phyloP scores from a whole-genome alignment of 306 rosid genomes.

The Cucurbita pepo region DNA sequence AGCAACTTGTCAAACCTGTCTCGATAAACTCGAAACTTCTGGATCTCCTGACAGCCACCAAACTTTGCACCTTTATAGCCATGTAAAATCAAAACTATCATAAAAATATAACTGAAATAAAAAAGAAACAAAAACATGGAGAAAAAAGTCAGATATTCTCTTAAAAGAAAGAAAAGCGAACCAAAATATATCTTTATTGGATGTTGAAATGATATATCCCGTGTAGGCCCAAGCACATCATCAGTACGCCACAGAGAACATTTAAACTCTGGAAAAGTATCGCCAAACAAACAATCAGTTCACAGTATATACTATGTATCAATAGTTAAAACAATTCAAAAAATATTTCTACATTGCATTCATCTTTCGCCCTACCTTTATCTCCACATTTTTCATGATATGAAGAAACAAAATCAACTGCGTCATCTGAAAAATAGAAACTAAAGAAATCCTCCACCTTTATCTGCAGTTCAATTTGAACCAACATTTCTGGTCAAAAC shows the following conservation, averaged over 20 bases:
- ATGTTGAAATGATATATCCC: conserved; percentile 76
- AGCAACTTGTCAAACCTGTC: conserved; percentile 39
- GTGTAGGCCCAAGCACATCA: conserved; percentile 58
- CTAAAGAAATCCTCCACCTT: conserved; percentile 71
- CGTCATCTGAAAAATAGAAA: conserved; percentile 59
- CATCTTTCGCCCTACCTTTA: conserved; percentile 46
- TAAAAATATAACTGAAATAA: neutral
- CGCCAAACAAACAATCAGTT: neutral
- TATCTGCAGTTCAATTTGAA: conserved; percentile 44
- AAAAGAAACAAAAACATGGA: conserved; percentile 3
- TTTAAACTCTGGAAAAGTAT: conserved; percentile 40
- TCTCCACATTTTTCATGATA: conserved; percentile 74
- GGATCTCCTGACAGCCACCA: conserved; percentile 74
- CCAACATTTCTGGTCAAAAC: neutral
- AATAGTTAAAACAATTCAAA: neutral
- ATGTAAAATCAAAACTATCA: neutral
- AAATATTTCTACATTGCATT: neutral
- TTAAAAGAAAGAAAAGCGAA: conserved; percentile 12
- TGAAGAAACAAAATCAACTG: conserved; percentile 37
- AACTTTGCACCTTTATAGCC: conserved; percentile 58
- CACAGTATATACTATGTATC: neutral
- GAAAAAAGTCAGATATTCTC: conserved; percentile 2
- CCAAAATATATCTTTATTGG: conserved; percentile 93
- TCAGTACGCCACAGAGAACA: conserved; percentile 57
- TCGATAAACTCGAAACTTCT: conserved; percentile 53